These are phyloP conservation scores for Aspergillus novoparasiticus DNA, from an alignment of 2,329 filamentous ascomycete genomes.

Conservation along the genomic window DNA sequence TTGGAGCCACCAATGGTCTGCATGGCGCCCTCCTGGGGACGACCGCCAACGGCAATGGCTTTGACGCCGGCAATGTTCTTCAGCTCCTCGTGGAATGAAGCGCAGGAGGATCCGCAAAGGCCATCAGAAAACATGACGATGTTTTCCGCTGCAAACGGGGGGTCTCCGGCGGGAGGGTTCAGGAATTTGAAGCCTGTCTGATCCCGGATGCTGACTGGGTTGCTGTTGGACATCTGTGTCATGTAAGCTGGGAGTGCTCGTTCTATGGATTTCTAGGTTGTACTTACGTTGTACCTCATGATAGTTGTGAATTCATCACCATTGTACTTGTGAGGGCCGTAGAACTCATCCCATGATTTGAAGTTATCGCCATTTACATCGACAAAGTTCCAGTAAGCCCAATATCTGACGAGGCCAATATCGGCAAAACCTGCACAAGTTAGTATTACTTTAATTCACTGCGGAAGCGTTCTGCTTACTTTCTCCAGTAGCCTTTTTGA, in stretches of 20 bases:
- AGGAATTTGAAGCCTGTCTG: conserved; percentile 41
- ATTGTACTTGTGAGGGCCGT: conserved; percentile 32
- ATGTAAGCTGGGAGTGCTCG: not conserved
- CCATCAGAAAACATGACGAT: conserved; percentile 53
- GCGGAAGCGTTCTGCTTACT: not conserved
- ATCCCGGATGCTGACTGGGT: conserved; percentile 5
- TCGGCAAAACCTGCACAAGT: not conserved
- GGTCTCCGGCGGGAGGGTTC: conserved; percentile 6
- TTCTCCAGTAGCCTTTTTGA: not conserved
- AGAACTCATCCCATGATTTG: conserved; percentile 42
- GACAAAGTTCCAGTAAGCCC: conserved; percentile 25
- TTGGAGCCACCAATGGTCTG: conserved; percentile 66
- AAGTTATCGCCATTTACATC: conserved; percentile 34
- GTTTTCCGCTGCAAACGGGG: conserved; percentile 30
- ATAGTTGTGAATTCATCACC: conserved; percentile 23
- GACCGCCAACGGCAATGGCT: conserved; percentile 60
- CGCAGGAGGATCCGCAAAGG: conserved; percentile 60
- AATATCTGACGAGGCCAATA: conserved; percentile 4
- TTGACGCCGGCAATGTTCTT: conserved; percentile 52
- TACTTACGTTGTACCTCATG: conserved; percentile 21
- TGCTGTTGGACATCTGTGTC: conserved; percentile 15
- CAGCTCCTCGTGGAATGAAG: conserved; percentile 58
- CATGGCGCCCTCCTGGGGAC: conserved; percentile 55
- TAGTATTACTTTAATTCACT: not conserved
- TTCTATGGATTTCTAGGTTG: not conserved